Evolutionary conservation across 257 asterid species (phyloP).

Genomic region (Nicotiana noctiflora): DNA sequence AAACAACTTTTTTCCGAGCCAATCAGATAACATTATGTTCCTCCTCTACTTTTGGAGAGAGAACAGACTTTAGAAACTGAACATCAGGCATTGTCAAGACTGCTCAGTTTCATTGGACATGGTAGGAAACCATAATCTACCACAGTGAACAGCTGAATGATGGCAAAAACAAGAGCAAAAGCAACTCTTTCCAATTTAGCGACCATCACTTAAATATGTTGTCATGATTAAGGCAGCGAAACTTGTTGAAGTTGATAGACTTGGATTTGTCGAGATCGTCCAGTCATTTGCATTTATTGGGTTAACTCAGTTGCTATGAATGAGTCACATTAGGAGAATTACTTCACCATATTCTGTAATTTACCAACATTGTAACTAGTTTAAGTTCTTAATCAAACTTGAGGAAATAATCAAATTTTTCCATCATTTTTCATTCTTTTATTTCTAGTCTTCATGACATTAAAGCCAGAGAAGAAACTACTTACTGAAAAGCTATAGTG

Average conservation of each 20-base stretch:
- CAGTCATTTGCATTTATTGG: no score
- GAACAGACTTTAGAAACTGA: background rate
- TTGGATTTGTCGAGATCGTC: no score
- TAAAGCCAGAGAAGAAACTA: no score
- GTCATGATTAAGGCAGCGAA: no score
- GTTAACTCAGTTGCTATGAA: no score
- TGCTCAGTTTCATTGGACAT: background rate
- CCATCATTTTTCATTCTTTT: background rate
- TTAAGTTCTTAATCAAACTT: background rate
- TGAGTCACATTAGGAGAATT: no score
- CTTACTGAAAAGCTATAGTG: no score
- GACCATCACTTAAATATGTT: no score
- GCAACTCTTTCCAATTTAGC: background rate
- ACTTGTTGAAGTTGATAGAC: no score
- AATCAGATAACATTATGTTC: background rate
- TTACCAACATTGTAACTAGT: no score
- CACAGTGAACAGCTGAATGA: background rate
- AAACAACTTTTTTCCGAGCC: background rate
- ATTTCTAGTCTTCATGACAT: no score
- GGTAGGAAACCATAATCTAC: background rate
- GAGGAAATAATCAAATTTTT: background rate
- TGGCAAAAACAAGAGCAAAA: background rate
- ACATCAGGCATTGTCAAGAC: background rate
- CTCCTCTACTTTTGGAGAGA: background rate
- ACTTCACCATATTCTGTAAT: no score